phyloP scores from a whole-genome alignment of 495 filamentous ascomycete genomes.

The Xylaria curta region DNA sequence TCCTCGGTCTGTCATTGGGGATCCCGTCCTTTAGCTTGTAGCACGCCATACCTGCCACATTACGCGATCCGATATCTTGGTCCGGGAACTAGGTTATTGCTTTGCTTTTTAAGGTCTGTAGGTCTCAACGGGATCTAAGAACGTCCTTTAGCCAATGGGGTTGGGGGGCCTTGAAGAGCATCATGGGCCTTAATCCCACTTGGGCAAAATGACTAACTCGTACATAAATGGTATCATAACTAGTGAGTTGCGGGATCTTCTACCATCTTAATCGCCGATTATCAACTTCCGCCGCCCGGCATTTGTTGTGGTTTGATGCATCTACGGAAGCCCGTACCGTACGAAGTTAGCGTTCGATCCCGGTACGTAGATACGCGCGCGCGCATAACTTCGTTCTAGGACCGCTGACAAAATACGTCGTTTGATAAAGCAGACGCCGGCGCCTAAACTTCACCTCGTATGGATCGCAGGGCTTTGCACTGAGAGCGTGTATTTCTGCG shows the following conservation, averaged over 20 bases:
- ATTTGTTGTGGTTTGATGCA: background rate
- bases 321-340: background rate
- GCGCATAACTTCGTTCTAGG: background rate
- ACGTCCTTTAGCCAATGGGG: background rate
- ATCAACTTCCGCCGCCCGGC: background rate
- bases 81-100: conserved; percentile 1
- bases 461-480: background rate
- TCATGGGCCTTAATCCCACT: background rate
- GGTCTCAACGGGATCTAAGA: conserved; percentile 8
- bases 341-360: background rate
- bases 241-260: background rate
- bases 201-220: background rate
- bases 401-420: background rate
- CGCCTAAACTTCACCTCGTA: background rate
- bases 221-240: background rate
- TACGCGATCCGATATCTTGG: conserved; percentile 8
- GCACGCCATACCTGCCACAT: conserved; percentile 19
- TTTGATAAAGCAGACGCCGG: conserved; percentile 2
- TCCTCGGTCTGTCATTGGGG: conserved; percentile 18
- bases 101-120: conserved; percentile 3
- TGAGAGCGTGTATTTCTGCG: background rate
- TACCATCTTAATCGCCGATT: background rate
- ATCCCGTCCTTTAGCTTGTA: conserved; percentile 18
- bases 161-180: background rate
- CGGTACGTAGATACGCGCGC: background rate